Evolutionary conservation across 78 protist genomes (phyloP), one percentile per base, ranked within the genome.

Genomic region (Polysphondylium violaceum): DNA sequence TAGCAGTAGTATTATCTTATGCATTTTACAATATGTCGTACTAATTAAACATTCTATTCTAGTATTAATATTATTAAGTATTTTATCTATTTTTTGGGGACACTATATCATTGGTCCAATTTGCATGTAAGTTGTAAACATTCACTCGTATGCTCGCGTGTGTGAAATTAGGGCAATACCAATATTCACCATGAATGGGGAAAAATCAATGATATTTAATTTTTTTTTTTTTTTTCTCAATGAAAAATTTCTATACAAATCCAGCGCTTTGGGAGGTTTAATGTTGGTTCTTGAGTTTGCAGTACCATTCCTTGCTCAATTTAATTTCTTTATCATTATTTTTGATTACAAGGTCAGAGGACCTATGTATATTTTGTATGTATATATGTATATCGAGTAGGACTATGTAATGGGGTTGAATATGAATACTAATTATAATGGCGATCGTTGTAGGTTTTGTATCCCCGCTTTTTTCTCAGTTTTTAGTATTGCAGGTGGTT

Each of bases 71-170:
- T 67, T 40, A 44, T 83, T 83, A 58, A 79, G 91, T 69, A 60
- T 72, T 71, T 8, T 69, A 8, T 43, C 61, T 68, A 83, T 83
- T 40, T 69, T 83, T 36, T 72, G 35, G 31, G 7, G 50, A 29
- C 56, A 43, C 31, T 83, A 79, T 77, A 83, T 83, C 33, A 44
- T 83, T 11, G 91, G 91, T 11, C 91, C 91, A 40, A 69, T 83
- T 12, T 55, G 53, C n/a, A 69, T 75, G 73, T 65, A 65, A 11
- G 73, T 65, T 29, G 7, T 31, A 6, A 65, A 19, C 7, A 31
- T 31, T 9, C 7, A 6, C 23, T 29, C 6, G 14, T 65, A 65
- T 9, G n/a, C 14, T 14, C 23, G 14, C 4, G 31, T 65, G 8
- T 9, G 44, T 31, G 5, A 36, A 4, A 9, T 29, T 31, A 65